Conservation (phyloP, 495 filamentous ascomycete species). For the Penicillium herquei region DNA sequence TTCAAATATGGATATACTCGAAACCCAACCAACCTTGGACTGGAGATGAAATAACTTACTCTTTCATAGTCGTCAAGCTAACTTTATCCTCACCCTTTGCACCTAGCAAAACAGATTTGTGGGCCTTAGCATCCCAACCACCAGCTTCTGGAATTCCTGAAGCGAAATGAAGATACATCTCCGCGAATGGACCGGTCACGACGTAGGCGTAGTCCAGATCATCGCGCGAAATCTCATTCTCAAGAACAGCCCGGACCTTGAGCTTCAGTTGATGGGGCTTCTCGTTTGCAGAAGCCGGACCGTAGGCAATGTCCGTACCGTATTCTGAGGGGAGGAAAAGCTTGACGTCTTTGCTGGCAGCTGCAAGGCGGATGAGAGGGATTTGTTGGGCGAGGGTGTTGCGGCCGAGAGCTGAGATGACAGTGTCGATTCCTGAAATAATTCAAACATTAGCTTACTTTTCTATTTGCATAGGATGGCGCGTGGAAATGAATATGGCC, state of each 20-base stretch:
- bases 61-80: conserved; percentile 64
- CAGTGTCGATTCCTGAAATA: conserved; percentile 56
- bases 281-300: conserved; percentile 55
- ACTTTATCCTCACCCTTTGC: conserved; percentile 52
- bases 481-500: too few species aligned
- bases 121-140: conserved; percentile 54
- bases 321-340: conserved; percentile 74
- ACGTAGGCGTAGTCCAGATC: conserved; percentile 64
- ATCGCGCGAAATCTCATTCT: conserved; percentile 36
- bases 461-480: background rate
- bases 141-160: conserved; percentile 36
- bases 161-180: conserved; percentile 55
- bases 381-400: conserved; percentile 57
- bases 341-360: conserved; percentile 51
- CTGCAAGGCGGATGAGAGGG: conserved; percentile 56
- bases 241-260: conserved; percentile 58
- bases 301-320: conserved; percentile 72
- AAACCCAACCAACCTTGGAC: too few species aligned
- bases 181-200: conserved; percentile 66
- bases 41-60: conserved; percentile 44
- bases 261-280: conserved; percentile 71
- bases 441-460: background rate
- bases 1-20: too few species aligned
- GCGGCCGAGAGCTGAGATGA: conserved; percentile 64
- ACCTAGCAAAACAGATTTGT: conserved; percentile 58